A percentile compares a stretch with the other conserved stretches of the same genome.
phyloP scores from a whole-genome alignment of 768 basidiomycete genomes.

The Kwoniella shandongensis region DNA sequence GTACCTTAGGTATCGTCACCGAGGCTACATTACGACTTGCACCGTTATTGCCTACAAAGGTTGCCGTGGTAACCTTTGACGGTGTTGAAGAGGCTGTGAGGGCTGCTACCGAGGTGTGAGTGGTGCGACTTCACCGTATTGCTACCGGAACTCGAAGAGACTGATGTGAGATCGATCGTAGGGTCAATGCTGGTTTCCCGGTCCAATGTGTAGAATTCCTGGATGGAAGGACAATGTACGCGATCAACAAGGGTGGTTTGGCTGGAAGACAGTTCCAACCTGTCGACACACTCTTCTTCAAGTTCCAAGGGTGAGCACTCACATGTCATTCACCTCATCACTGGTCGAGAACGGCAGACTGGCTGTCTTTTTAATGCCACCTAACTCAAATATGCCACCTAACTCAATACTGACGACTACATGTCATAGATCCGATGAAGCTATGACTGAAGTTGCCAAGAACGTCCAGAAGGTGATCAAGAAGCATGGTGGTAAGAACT shows the following conservation, averaged over 20 bases:
- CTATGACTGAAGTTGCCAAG: constrained; percentile 61
- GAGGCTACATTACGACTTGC: constrained; percentile 83
- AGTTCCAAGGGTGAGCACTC: constrained; percentile 67
- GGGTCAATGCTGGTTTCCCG: constrained; percentile 64
- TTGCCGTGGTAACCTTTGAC: constrained; percentile 85
- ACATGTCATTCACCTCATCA: too few relatives aligned
- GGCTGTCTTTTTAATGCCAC: too few relatives aligned
- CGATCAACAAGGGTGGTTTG: constrained; percentile 69
- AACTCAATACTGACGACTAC: too few relatives aligned
- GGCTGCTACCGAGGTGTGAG: constrained; percentile 73
- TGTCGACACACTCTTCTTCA: constrained; percentile 83
- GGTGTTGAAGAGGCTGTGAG: constrained; percentile 72
- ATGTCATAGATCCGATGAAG: constrained; percentile 58
- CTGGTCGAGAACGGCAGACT: too few relatives aligned
- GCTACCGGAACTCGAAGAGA: background rate
- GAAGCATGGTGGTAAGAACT: constrained; percentile 66
- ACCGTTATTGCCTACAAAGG: constrained; percentile 75
- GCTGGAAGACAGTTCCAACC: constrained; percentile 64
- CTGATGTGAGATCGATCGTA: constrained; percentile 54
- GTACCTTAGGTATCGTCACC: constrained; percentile 84
- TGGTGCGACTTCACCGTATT: background rate
- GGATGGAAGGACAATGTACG: constrained; percentile 73
- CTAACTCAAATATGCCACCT: too few relatives aligned
- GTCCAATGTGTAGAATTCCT: constrained; percentile 87
- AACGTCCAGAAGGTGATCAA: constrained; percentile 64